Percentiles rank a stretch among this genome's conserved stretches.
These are phyloP conservation scores for Sporothrix phasma DNA, from an alignment of 2,329 filamentous ascomycete species.

Conservation along the genomic window DNA sequence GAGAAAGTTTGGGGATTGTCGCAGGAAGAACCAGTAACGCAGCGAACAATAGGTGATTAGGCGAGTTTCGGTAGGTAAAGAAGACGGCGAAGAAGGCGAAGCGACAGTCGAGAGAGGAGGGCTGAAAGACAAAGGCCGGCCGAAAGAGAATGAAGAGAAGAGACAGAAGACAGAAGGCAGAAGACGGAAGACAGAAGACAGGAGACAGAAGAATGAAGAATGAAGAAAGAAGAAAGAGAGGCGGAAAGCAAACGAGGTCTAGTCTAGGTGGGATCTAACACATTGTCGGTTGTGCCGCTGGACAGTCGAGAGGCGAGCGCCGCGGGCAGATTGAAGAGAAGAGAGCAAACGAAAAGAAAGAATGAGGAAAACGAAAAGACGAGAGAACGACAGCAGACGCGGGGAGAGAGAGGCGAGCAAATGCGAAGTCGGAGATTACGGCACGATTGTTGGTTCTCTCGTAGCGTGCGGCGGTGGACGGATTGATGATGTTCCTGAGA, in stretches of 20 bases:
- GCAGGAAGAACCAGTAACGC: background rate
- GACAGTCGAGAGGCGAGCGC: background rate
- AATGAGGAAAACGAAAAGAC: background rate
- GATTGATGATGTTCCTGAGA: background rate
- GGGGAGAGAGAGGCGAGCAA: background rate
- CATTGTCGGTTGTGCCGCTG: constrained; percentile 9
- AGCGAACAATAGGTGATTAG: background rate
- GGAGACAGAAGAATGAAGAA: too few species aligned
- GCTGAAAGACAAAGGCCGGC: constrained; percentile 14
- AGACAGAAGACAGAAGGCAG: background rate
- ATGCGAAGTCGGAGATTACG: constrained; percentile 4
- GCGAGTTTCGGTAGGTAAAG: background rate
- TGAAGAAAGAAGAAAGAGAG: background rate
- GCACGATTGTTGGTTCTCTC: background rate
- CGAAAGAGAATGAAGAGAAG: background rate
- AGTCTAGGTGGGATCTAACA: background rate
- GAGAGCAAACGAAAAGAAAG: background rate
- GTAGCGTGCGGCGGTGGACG: background rate
- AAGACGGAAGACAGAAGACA: too few species aligned
- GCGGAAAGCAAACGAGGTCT: constrained; percentile 1
- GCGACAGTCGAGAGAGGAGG: background rate
- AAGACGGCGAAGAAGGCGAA: background rate
- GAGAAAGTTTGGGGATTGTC: background rate
- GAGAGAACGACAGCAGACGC: background rate
- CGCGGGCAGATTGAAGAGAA: background rate